phyloP scores from a whole-genome alignment of 2,329 filamentous ascomycete genomes.

The Geosmithia putterillii region DNA sequence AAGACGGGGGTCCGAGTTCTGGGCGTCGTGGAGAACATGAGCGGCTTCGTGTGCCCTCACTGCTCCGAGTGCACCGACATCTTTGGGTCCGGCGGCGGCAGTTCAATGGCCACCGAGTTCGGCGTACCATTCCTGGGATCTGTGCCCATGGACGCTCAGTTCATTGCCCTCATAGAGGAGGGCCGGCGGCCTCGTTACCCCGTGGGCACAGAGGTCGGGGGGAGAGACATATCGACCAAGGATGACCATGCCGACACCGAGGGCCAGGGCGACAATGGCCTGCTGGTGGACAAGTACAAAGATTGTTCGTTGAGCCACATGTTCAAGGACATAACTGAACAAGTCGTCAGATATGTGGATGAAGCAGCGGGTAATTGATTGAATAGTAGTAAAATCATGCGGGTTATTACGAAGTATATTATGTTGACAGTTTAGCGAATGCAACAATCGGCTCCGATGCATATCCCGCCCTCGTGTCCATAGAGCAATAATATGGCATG shows the following conservation, averaged over 20 bases:
- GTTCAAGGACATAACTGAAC: conserved; percentile 51
- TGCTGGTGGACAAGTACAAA: conserved; percentile 60
- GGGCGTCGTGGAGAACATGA: conserved; percentile 96
- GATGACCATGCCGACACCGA: conserved; percentile 10
- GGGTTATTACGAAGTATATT: background rate
- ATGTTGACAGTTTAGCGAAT: background rate
- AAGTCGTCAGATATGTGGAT: conserved; percentile 14
- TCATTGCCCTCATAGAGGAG: conserved; percentile 77
- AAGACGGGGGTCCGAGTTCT: conserved; percentile 72
- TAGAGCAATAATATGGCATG: too few species aligned
- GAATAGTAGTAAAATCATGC: background rate
- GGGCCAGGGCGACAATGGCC: conserved; percentile 12
- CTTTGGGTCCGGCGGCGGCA: conserved; percentile 82
- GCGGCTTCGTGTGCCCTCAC: conserved; percentile 72
- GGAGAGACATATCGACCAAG: conserved; percentile 35
- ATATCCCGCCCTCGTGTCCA: too few species aligned
- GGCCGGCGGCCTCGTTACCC: conserved; percentile 53
- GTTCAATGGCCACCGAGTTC: conserved; percentile 82
- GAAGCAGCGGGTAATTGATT: background rate
- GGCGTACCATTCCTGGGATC: conserved; percentile 71
- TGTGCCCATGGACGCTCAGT: conserved; percentile 87
- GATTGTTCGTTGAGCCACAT: conserved; percentile 58
- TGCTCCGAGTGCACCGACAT: conserved; percentile 83
- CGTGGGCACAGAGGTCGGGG: conserved; percentile 50
- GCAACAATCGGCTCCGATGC: too few species aligned